Conservation (phyloP, 129 eudicot genomes). For the Centrapalus pauciflorus region DNA sequence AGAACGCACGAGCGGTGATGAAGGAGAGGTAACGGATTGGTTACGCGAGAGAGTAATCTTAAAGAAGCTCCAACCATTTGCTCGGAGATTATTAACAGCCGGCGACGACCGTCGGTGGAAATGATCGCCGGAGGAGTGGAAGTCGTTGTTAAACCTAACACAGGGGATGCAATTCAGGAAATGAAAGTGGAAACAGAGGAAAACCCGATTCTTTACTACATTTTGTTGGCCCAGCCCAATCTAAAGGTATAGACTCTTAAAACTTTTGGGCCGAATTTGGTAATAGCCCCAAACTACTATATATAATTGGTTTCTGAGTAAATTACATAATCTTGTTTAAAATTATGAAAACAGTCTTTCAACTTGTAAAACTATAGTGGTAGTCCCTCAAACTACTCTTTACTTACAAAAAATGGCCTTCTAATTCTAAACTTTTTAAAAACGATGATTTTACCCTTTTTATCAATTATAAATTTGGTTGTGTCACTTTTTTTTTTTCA, state of each 20-base stretch:
- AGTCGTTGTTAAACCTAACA: conserved; percentile 21
- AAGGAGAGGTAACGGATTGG: conserved; percentile 37
- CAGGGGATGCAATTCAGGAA: neutral
- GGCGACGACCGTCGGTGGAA: conserved; percentile 16
- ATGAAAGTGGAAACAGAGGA: neutral
- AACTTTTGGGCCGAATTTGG: neutral
- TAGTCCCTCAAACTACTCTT: too few relatives aligned
- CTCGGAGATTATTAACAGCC: neutral
- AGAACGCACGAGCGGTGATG: conserved; percentile 30
- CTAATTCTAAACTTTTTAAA: too few relatives aligned
- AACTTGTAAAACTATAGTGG: too few relatives aligned
- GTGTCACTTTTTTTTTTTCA: too few relatives aligned
- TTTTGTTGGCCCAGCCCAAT: neutral
- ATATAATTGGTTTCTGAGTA: too few relatives aligned
- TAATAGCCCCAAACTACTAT: too few relatives aligned
- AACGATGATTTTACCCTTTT: too few relatives aligned
- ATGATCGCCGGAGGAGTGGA: conserved; percentile 12
- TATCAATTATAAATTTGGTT: too few relatives aligned
- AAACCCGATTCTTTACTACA: neutral
- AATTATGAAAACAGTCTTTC: too few relatives aligned
- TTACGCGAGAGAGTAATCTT: conserved; percentile 42
- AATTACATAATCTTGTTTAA: too few relatives aligned
- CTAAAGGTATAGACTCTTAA: too few relatives aligned
- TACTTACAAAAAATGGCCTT: too few relatives aligned
- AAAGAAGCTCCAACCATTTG: conserved; percentile 27